Evolutionary conservation across 106 monocot species (phyloP).

Genomic region (Dendrobium nobile): DNA sequence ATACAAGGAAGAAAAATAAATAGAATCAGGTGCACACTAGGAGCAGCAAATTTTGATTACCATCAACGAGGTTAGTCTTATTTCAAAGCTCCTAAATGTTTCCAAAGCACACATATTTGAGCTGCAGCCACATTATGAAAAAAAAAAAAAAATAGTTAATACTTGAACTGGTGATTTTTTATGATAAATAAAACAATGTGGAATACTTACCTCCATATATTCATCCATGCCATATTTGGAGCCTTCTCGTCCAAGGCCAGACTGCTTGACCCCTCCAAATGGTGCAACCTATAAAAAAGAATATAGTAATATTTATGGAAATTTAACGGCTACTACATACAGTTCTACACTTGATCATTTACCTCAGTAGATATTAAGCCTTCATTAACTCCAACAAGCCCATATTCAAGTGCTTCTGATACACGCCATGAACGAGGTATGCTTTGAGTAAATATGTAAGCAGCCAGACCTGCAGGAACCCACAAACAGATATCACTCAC

Average conservation of each 20-base stretch:
- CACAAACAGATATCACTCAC: not conserved
- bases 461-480: conserved; percentile 55
- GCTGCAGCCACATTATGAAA: conserved; percentile 27
- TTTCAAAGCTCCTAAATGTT: conserved; percentile 50
- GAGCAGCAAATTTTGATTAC: not conserved
- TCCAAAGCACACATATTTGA: conserved; percentile 95
- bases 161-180: not conserved
- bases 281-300: conserved; percentile 67
- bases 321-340: not conserved
- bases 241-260: conserved; percentile 96
- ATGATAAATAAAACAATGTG: not conserved
- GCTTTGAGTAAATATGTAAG: conserved; percentile 80
- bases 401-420: conserved; percentile 95
- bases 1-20: not conserved
- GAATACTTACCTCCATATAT: conserved; percentile 62
- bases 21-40: not conserved
- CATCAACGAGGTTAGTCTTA: not conserved
- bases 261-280: conserved; percentile 95
- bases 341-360: not conserved
- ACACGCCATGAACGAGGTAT: conserved; percentile 91
- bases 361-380: conserved; percentile 93
- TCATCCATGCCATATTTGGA: conserved; percentile 99
- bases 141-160: not conserved
- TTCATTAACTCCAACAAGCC: conserved; percentile 90
- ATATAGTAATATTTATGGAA: not conserved